phyloP scores from a whole-genome alignment of 2,329 filamentous ascomycete species.

The Aspergillus puulaauensis region DNA sequence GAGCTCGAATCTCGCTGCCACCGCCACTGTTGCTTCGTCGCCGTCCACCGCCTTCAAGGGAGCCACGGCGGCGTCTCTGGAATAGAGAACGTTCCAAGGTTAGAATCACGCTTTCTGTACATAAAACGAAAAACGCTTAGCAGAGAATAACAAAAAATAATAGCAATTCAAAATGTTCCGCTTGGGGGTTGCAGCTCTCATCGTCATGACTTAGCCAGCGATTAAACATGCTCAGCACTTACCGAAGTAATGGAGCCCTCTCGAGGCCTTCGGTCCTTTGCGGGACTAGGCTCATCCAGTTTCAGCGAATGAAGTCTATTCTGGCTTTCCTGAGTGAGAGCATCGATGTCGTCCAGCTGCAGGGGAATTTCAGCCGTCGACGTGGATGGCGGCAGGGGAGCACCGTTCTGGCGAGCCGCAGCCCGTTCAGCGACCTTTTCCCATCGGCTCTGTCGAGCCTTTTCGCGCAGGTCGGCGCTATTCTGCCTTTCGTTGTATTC shows the following conservation, averaged over 20 bases:
- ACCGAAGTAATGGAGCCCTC: slow-evolving; percentile 47
- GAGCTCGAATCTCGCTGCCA: slow-evolving; percentile 42
- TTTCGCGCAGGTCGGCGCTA: slow-evolving; percentile 80
- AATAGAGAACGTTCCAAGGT: slow-evolving; percentile 45
- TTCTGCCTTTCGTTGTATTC: slow-evolving; percentile 97
- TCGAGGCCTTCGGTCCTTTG: slow-evolving; percentile 52
- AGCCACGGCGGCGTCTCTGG: slow-evolving; percentile 48
- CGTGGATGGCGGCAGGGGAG: slow-evolving; percentile 36
- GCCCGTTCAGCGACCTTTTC: slow-evolving; percentile 80
- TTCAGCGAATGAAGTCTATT: slow-evolving; percentile 87
- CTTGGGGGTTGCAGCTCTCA: slow-evolving; percentile 19
- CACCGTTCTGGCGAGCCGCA: slow-evolving; percentile 61
- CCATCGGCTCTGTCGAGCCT: slow-evolving; percentile 83
- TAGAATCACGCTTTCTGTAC: slow-evolving; percentile 49
- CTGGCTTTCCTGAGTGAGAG: slow-evolving; percentile 76
- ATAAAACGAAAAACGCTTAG: slow-evolving; percentile 38
- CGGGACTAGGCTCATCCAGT: slow-evolving; percentile 64
- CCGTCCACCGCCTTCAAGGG: slow-evolving; percentile 40
- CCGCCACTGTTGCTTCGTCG: slow-evolving; percentile 43
- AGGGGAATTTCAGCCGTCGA: slow-evolving; percentile 46
- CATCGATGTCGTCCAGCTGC: slow-evolving; percentile 70
- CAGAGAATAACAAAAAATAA: slow-evolving; percentile 33
- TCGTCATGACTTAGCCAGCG: slow-evolving; percentile 20
- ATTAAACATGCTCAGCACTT: slow-evolving; percentile 23
- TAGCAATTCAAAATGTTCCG: slow-evolving; percentile 1